Conservation (phyloP, 345 rosid species). For the Eucalyptus pumila region DNA sequence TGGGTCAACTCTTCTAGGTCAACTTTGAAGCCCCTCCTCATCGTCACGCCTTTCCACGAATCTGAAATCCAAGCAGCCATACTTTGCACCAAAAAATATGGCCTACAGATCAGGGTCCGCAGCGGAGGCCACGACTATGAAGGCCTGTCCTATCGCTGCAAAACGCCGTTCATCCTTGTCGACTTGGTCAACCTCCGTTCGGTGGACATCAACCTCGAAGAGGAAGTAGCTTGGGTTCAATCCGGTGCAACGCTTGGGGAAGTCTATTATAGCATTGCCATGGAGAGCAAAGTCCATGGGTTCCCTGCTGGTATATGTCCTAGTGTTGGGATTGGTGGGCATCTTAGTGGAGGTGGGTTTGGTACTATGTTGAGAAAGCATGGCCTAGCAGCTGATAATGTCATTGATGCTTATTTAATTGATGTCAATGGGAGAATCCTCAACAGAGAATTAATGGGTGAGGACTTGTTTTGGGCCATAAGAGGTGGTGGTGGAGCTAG, state of each 20-base stretch:
- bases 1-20: conserved; percentile 2
- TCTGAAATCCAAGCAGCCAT: conserved; percentile 30
- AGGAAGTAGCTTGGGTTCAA: conserved; percentile 27
- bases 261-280: conserved; percentile 22
- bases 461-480: conserved; percentile 46
- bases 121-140: conserved; percentile 60
- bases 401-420: conserved; percentile 22
- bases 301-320: conserved; percentile 42
- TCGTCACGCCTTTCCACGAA: conserved; percentile 22
- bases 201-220: conserved; percentile 1
- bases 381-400: conserved; percentile 30
- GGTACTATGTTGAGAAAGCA: conserved; percentile 35
- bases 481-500: conserved; percentile 46
- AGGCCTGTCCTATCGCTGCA: conserved; percentile 28
- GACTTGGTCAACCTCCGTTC: conserved; percentile 25
- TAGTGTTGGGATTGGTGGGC: conserved; percentile 31
- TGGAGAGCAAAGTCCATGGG: conserved; percentile 19
- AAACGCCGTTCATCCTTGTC: conserved; percentile 16
- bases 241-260: conserved; percentile 39
- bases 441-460: conserved; percentile 31
- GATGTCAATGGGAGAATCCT: conserved; percentile 22
- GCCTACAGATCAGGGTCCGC: conserved; percentile 23
- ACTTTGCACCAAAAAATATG: conserved; percentile 6
- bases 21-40: conserved; percentile 9
- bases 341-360: conserved; percentile 25